Evolutionary conservation across 1,284 basidiomycete genomes (phyloP), one percentile per base, ranked within the genome.

Genomic region (Heliocybe sulcata): DNA sequence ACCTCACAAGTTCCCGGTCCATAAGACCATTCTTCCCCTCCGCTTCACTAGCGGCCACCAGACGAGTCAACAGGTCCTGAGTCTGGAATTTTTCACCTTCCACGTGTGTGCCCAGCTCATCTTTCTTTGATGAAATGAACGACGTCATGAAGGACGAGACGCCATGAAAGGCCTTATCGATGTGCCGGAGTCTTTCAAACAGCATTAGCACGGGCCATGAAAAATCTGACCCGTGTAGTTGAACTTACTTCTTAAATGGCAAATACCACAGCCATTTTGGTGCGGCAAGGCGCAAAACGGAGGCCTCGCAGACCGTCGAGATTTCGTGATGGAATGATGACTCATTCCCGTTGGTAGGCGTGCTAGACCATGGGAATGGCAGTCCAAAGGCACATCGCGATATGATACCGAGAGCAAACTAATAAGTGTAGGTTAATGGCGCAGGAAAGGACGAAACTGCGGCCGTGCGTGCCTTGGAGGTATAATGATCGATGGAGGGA

Each of bases 1-100:
- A 16, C 53, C 57, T 45, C 20, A 58, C 57, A n/a, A 60, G 48
- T 54, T 60, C 59, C 16, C 23, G 25, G 50, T 58, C 54, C 16
- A 10, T 55, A 45, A 60, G 25, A n/a, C 55, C 56, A 20, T 48
- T 35, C 20, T 57, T 52, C 14, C 53, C 55, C 29, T 60, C 59
- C 26, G 51, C 48, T 31, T 60, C 59, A 35, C 51, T 55, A 10
- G 59, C 53, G 14, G 29, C 42, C 22, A 60, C 35, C 42, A 60
- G 53, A 2, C 56, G 55, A 9, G 27, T 57, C 35, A 60, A 56
- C 3, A 60, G n/a, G 31, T 60, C 57, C 38, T 42, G 38, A 6
- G 12, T 42, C 38, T 31, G 38, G 38, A 16, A 33, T n/a, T 11
- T 54, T 25, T 29, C 6, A 26, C 48, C 22, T 20, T 56, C 16